Percentiles rank a stretch among this genome's conserved stretches.
phyloP scores from a whole-genome alignment of 768 basidiomycete genomes.

The Coprinopsis cinerea region DNA sequence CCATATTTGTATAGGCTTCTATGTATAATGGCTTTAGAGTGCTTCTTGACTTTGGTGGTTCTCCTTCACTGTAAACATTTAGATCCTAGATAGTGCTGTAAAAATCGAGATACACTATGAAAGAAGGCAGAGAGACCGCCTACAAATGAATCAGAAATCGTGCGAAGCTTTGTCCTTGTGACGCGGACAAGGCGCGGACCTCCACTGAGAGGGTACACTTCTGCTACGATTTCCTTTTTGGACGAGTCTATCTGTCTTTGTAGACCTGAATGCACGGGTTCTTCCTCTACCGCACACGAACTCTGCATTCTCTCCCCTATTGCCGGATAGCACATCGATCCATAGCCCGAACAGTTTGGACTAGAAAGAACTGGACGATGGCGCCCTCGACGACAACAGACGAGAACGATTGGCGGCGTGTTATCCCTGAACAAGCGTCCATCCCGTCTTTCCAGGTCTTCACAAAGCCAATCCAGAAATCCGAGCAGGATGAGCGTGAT shows the following conservation, averaged over 20 bases:
- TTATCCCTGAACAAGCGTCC: conserved; percentile 19
- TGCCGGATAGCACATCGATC: background rate
- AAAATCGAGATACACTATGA: background rate
- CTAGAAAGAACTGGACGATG: too few species aligned
- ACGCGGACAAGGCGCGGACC: too few species aligned
- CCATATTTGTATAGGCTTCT: background rate
- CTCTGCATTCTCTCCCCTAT: background rate
- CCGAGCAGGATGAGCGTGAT: conserved; percentile 70
- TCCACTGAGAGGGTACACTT: background rate
- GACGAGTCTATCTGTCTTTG: background rate
- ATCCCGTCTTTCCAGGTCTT: conserved; percentile 50
- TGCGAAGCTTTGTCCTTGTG: too few species aligned
- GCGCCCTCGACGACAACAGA: background rate
- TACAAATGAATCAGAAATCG: too few species aligned
- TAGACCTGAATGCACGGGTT: background rate
- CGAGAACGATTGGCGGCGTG: conserved; percentile 27
- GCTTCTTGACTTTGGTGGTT: too few species aligned
- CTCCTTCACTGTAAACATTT: too few species aligned
- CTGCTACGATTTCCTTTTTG: conserved; percentile 1
- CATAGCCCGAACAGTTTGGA: background rate
- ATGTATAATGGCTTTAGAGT: too few species aligned
- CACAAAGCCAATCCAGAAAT: conserved; percentile 57
- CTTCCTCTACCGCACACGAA: background rate
- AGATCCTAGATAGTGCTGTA: background rate
- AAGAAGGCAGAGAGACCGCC: too few species aligned